These are phyloP conservation scores for Torulaspora maleeae DNA, from an alignment of 805 yeast species.

Conservation along the genomic window DNA sequence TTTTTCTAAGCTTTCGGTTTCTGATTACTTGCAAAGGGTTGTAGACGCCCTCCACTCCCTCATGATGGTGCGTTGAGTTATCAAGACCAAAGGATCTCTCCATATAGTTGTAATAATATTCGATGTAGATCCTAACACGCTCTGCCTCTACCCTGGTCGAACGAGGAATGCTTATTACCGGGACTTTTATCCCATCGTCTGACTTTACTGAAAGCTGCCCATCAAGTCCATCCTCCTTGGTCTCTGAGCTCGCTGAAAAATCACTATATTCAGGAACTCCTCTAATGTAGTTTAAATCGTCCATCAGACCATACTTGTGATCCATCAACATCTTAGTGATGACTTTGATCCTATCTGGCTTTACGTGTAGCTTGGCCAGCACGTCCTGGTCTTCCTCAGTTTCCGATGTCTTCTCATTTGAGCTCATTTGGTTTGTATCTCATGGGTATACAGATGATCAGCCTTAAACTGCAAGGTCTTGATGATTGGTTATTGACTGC, in stretches of 20 bases:
- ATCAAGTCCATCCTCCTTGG: constrained; percentile 1
- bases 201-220: background rate
- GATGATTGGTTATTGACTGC: background rate
- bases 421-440: background rate
- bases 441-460: background rate
- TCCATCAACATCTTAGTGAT: constrained; percentile 28
- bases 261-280: constrained; percentile 13
- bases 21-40: constrained; percentile 82
- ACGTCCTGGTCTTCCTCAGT: constrained; percentile 1
- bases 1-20: constrained; percentile 56
- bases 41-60: constrained; percentile 61
- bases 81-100: constrained; percentile 39
- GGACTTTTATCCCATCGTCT: background rate
- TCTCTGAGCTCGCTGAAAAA: background rate
- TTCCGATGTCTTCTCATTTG: constrained; percentile 1
- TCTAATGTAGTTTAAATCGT: constrained; percentile 29
- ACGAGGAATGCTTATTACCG: constrained; percentile 13
- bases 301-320: constrained; percentile 30
- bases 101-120: constrained; percentile 46
- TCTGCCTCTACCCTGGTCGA: constrained; percentile 31
- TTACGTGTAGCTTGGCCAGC: constrained; percentile 4
- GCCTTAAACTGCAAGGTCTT: background rate
- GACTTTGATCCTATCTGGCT: constrained; percentile 18
- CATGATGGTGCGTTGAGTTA: constrained; percentile 29
- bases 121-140: constrained; percentile 37